These are phyloP conservation scores for Fusarium begoniae DNA, from an alignment of 2,329 filamentous ascomycete species.

Conservation along the genomic window DNA sequence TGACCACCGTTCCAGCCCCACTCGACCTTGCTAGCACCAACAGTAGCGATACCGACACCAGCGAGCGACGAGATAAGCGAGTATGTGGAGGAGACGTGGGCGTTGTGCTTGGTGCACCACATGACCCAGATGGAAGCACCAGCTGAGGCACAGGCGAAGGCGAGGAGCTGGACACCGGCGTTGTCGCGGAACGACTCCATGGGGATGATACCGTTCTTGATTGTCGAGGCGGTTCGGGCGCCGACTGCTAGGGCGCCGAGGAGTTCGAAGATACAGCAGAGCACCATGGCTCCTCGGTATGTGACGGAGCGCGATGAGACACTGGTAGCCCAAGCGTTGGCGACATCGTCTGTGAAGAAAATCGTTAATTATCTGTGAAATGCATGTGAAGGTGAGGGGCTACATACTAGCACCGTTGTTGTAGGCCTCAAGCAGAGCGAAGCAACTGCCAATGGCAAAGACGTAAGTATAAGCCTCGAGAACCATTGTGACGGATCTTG, in stretches of 20 bases:
- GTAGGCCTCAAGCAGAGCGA: slow-evolving; percentile 79
- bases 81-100: slow-evolving; percentile 78
- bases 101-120: slow-evolving; percentile 80
- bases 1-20: slow-evolving; percentile 77
- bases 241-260: slow-evolving; percentile 73
- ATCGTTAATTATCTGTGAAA: background rate
- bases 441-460: slow-evolving; percentile 79
- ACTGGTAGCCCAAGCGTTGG: slow-evolving; percentile 83
- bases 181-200: slow-evolving; percentile 65
- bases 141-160: slow-evolving; percentile 71
- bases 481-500: slow-evolving; percentile 56
- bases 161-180: slow-evolving; percentile 73
- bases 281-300: slow-evolving; percentile 74
- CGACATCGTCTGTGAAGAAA: slow-evolving; percentile 74
- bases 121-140: slow-evolving; percentile 78
- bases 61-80: slow-evolving; percentile 75
- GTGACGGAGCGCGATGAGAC: slow-evolving; percentile 82
- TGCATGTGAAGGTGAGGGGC: background rate
- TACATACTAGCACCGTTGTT: slow-evolving; percentile 81
- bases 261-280: slow-evolving; percentile 74
- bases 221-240: slow-evolving; percentile 76
- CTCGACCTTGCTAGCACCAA: slow-evolving; percentile 67
- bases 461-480: slow-evolving; percentile 74
- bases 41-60: slow-evolving; percentile 74
- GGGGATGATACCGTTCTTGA: slow-evolving; percentile 81